phyloP scores from a whole-genome alignment of 805 yeast genomes.

The Candida orba region DNA sequence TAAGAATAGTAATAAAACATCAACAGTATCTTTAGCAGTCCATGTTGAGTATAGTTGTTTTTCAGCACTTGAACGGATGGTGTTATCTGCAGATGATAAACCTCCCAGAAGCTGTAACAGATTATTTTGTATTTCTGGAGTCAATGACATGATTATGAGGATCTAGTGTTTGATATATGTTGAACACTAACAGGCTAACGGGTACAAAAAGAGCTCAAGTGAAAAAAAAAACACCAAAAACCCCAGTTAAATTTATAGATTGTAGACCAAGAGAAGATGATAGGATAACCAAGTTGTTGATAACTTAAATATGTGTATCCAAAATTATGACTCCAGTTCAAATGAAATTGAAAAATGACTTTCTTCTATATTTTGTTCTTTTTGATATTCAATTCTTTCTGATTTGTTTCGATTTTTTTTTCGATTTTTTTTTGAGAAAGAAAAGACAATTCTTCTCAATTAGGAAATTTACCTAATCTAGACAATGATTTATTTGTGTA shows the following conservation, averaged over 20 bases:
- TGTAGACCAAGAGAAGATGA: no score
- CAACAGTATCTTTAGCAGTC: conserved; percentile 62
- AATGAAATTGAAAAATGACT: no score
- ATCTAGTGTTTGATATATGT: background rate
- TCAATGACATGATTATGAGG: conserved; percentile 34
- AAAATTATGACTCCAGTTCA: no score
- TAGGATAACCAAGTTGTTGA: no score
- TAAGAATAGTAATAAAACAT: conserved; percentile 63
- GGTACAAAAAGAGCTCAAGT: background rate
- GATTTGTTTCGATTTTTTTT: background rate
- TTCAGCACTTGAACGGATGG: conserved; percentile 73
- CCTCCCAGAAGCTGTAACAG: conserved; percentile 53
- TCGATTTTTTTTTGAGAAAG: background rate
- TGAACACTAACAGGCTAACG: background rate
- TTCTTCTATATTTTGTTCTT: no score
- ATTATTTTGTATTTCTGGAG: conserved; percentile 52
- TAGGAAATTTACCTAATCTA: background rate
- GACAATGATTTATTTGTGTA: background rate
- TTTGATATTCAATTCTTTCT: background rate
- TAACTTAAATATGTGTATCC: no score
- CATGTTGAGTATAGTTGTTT: conserved; percentile 64
- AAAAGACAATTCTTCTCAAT: no score
- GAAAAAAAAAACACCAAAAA: no score
- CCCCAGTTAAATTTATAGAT: no score
- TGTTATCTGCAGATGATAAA: conserved; percentile 74